Evolutionary conservation across 2,329 filamentous ascomycete genomes (phyloP).

Genomic region (Ophiostoma ulmi): DNA sequence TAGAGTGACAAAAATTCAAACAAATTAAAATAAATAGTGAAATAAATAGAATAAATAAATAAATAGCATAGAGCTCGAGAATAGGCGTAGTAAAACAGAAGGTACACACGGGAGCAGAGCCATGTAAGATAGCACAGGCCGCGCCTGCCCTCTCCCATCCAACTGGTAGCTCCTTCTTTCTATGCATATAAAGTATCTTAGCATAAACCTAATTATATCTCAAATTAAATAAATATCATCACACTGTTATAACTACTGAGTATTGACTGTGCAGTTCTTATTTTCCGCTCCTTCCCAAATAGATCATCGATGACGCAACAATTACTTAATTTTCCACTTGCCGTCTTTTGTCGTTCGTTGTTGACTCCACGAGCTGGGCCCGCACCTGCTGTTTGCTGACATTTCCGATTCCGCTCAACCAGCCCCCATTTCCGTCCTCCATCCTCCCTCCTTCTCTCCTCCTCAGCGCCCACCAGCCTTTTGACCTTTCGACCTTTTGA

Average conservation of each 20-base stretch:
- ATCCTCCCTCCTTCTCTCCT: no score
- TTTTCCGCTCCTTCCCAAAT: constrained; percentile 3
- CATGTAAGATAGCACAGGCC: not conserved
- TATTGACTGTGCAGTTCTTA: not conserved
- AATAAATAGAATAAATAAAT: not conserved
- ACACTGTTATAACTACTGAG: no score
- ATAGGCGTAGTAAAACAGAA: not conserved
- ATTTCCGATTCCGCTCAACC: not conserved
- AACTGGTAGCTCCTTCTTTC: no score
- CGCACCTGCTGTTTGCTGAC: constrained; percentile 6
- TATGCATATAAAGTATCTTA: no score
- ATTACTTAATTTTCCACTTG: constrained; percentile 7
- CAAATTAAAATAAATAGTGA: not conserved
- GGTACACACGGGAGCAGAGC: not conserved
- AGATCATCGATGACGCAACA: not conserved
- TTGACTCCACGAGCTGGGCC: constrained; percentile 1
- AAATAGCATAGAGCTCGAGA: not conserved
- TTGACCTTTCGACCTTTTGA: no score
- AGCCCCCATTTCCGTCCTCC: no score
- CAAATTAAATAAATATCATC: no score
- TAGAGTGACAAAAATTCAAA: not conserved
- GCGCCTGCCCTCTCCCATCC: not conserved
- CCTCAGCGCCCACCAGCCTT: no score
- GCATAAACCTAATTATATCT: no score
- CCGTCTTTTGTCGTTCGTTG: not conserved